phyloP scores from a whole-genome alignment of 2,329 filamentous ascomycete species.

The Fusarium nanum region DNA sequence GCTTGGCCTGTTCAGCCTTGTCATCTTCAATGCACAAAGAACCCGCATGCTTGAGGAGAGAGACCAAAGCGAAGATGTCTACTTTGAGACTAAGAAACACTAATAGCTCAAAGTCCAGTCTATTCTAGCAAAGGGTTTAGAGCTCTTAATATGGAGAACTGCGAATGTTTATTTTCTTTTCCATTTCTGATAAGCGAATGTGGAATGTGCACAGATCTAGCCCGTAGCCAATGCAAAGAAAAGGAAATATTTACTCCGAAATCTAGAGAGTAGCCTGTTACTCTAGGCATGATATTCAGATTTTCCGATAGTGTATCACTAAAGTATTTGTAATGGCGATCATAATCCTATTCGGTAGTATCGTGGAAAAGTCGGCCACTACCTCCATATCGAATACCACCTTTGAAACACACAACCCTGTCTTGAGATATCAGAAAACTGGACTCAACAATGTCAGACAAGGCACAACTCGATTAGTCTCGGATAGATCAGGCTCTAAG shows the following conservation, averaged over 20 bases:
- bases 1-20: neutral
- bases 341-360: neutral
- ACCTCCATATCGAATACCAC: neutral
- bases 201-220: neutral
- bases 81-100: neutral
- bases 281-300: neutral
- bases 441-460: neutral
- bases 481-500: neutral
- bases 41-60: neutral
- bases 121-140: neutral
- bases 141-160: too few relatives aligned
- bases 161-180: neutral
- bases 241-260: neutral
- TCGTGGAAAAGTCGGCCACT: neutral
- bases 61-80: too few relatives aligned
- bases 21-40: neutral
- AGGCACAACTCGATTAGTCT: neutral
- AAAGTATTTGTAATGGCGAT: neutral
- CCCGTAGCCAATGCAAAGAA: neutral
- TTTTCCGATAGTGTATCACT: neutral
- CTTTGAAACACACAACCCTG: neutral
- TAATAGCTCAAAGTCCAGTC: neutral
- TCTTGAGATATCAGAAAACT: neutral
- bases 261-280: rapidly evolving
- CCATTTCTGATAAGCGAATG: neutral